Evolutionary conservation across 2,329 filamentous ascomycete genomes (phyloP).

Genomic region (Alternaria gansuensis): DNA sequence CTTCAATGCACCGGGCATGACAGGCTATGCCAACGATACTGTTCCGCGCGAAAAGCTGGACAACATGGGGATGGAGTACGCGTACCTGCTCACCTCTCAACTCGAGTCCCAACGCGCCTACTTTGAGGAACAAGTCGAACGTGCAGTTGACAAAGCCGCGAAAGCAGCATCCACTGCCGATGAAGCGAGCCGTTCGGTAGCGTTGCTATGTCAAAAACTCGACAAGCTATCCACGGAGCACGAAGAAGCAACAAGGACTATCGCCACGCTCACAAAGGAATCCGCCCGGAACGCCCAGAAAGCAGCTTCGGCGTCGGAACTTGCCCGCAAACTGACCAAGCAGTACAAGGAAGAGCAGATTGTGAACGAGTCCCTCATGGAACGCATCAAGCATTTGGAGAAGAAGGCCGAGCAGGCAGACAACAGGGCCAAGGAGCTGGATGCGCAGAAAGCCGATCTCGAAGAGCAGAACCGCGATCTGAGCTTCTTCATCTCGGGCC

Average conservation of each 20-base stretch:
- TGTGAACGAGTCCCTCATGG: conserved; percentile 80
- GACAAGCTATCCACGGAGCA: conserved; percentile 64
- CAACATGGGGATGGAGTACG: conserved; percentile 91
- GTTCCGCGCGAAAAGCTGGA: conserved; percentile 76
- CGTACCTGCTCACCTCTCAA: conserved; percentile 89
- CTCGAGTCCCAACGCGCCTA: conserved; percentile 92
- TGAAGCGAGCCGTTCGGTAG: conserved; percentile 63
- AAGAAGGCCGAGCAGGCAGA: conserved; percentile 67
- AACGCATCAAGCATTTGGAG: conserved; percentile 76
- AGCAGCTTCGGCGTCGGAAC: conserved; percentile 74
- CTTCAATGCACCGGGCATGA: conserved; percentile 52
- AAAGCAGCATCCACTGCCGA: conserved; percentile 75
- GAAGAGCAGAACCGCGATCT: conserved; percentile 88
- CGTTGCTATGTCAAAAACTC: conserved; percentile 62
- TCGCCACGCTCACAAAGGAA: conserved; percentile 77
- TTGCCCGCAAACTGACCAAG: conserved; percentile 78
- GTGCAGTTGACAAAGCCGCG: conserved; percentile 87
- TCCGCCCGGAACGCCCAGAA: conserved; percentile 64
- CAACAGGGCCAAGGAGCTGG: conserved; percentile 53
- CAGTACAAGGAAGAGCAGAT: conserved; percentile 87
- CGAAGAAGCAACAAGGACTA: conserved; percentile 60
- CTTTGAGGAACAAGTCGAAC: conserved; percentile 90
- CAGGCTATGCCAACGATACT: conserved; percentile 65
- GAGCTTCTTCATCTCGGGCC: conserved; percentile 84
- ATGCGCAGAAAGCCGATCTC: conserved; percentile 72